Conservation (phyloP, 2,329 filamentous ascomycete genomes). For the Exserohilum turcica region DNA sequence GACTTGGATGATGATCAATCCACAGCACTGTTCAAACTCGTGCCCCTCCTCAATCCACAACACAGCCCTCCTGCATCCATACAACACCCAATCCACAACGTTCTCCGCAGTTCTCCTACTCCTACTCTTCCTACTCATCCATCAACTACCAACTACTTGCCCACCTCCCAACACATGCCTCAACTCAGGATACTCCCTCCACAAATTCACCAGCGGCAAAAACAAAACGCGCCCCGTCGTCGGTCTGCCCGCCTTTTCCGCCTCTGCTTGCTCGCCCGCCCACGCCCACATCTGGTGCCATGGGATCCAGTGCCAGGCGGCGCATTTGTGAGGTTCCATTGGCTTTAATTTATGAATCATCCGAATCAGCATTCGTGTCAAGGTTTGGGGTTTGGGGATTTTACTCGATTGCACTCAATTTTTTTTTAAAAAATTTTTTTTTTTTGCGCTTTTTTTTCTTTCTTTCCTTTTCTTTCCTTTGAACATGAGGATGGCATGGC, state of each 20-base stretch:
- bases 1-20: too few relatives aligned
- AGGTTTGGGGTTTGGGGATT: too few relatives aligned
- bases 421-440: too few relatives aligned
- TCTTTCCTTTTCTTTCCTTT: too few relatives aligned
- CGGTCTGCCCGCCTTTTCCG: conserved; percentile 31
- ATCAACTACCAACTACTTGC: not conserved
- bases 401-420: too few relatives aligned
- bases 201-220: conserved; percentile 54
- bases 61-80: too few relatives aligned
- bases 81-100: too few relatives aligned
- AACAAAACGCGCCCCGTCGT: conserved; percentile 49
- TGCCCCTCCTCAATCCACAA: too few relatives aligned
- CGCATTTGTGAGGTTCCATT: conserved; percentile 60
- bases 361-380: conserved; percentile 5
- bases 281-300: conserved; percentile 56
- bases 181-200: conserved; percentile 42
- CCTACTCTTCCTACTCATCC: not conserved
- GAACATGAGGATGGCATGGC: not conserved
- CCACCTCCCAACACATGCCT: conserved; percentile 20
- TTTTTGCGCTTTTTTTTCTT: too few relatives aligned
- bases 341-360: conserved; percentile 24
- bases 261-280: conserved; percentile 41
- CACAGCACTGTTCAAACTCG: too few relatives aligned
- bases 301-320: conserved; percentile 58
- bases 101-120: too few relatives aligned